A percentile compares a stretch with the other conserved stretches of the same genome.
Evolutionary conservation across 352 stramenopile genomes (phyloP).

Genomic region (Globisporangium viniferum): DNA sequence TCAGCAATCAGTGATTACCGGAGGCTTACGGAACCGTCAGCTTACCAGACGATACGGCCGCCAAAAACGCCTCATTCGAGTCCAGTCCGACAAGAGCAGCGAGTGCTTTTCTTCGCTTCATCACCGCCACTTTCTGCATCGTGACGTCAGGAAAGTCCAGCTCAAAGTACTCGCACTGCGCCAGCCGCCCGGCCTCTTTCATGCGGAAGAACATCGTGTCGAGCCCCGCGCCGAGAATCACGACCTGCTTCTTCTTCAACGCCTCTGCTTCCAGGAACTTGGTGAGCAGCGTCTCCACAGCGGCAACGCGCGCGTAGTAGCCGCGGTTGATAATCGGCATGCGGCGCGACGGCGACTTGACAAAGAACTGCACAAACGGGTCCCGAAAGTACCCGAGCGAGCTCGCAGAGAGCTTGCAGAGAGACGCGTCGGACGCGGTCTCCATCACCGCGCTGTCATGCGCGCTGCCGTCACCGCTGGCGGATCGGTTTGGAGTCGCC

Average conservation of each 20-base stretch:
- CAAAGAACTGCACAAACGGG: slow-evolving; percentile 78
- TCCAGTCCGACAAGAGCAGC: slow-evolving; percentile 39
- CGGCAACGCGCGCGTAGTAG: slow-evolving; percentile 82
- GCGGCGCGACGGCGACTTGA: slow-evolving; percentile 75
- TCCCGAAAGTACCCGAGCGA: slow-evolving; percentile 75
- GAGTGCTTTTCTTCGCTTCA: slow-evolving; percentile 64
- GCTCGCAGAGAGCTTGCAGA: slow-evolving; percentile 84
- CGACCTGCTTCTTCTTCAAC: slow-evolving; percentile 56
- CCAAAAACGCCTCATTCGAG: slow-evolving; percentile 39
- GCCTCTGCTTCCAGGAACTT: slow-evolving; percentile 44
- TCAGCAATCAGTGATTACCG: neutral
- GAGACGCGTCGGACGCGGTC: slow-evolving; percentile 76
- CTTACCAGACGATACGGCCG: slow-evolving; percentile 47
- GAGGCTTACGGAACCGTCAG: neutral
- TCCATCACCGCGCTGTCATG: slow-evolving; percentile 79
- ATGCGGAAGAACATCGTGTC: slow-evolving; percentile 87
- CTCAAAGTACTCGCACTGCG: slow-evolving; percentile 77
- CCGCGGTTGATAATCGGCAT: slow-evolving; percentile 90
- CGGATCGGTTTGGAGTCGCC: neutral
- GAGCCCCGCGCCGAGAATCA: slow-evolving; percentile 76
- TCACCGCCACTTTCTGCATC: slow-evolving; percentile 75
- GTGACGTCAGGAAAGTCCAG: slow-evolving; percentile 82
- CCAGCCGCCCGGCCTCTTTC: slow-evolving; percentile 31
- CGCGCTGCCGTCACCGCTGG: slow-evolving; percentile 5
- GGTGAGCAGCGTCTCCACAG: slow-evolving; percentile 65